phyloP scores from a whole-genome alignment of 2,329 filamentous ascomycete species.

The Fusarium sororula region DNA sequence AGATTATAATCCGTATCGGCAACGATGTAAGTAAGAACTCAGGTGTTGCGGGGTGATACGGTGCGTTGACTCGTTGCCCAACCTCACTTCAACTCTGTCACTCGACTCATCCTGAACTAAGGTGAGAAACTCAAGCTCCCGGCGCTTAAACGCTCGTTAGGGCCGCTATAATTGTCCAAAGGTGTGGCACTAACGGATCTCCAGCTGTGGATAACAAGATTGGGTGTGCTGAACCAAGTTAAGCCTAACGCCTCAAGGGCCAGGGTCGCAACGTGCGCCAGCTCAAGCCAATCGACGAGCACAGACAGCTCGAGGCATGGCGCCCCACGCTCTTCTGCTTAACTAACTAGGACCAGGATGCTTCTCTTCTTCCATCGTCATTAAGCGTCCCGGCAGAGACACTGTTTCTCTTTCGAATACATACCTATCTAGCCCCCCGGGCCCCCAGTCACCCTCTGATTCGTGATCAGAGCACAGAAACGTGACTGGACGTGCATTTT shows the following conservation, averaged over 20 bases:
- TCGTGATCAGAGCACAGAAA: slow-evolving; percentile 29
- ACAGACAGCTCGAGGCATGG: slow-evolving; percentile 29
- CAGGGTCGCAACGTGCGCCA: slow-evolving; percentile 32
- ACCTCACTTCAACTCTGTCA: slow-evolving; percentile 6
- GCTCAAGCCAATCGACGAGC: slow-evolving; percentile 27
- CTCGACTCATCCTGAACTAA: slow-evolving; percentile 1
- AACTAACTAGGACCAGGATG: slow-evolving; percentile 5
- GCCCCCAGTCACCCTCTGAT: slow-evolving; percentile 15
- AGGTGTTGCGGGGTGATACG: not conserved
- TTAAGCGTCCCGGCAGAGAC: slow-evolving; percentile 16
- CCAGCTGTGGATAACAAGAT: slow-evolving; percentile 15
- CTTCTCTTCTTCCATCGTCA: slow-evolving; percentile 26
- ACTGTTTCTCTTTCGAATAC: slow-evolving; percentile 9
- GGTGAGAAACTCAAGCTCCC: slow-evolving; percentile 38
- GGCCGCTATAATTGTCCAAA: slow-evolving; percentile 44
- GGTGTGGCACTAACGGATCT: slow-evolving; percentile 30
- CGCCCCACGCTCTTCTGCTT: slow-evolving; percentile 24
- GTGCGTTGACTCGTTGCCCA: slow-evolving; percentile 13
- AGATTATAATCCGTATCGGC: slow-evolving; percentile 6
- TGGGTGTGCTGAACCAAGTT: slow-evolving; percentile 20
- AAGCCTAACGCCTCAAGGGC: slow-evolving; percentile 29
- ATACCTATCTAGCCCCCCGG: slow-evolving; percentile 2
- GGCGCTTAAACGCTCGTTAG: slow-evolving; percentile 42
- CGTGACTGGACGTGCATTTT: slow-evolving; percentile 35
- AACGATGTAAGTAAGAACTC: not conserved